These are phyloP conservation scores for Daldinia concentrica DNA, from an alignment of 495 filamentous ascomycete species.

Conservation along the genomic window DNA sequence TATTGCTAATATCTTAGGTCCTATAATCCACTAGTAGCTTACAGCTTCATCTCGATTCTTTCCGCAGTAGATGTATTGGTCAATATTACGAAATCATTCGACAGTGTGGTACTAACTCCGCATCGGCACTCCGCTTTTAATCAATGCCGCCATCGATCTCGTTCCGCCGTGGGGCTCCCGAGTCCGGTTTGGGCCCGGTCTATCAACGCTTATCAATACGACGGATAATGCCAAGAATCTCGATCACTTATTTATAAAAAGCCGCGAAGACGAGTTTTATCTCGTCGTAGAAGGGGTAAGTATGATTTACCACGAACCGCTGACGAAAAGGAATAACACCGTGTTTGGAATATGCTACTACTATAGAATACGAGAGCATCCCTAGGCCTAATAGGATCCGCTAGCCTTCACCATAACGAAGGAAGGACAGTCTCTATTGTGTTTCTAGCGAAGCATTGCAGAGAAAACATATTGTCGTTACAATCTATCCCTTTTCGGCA, in stretches of 20 bases:
- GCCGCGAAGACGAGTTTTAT: not conserved
- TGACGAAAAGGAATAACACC: not conserved
- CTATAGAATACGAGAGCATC: not conserved
- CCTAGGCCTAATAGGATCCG: not conserved
- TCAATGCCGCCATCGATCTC: conserved; percentile 26
- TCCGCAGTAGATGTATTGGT: not conserved
- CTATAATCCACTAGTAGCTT: not conserved
- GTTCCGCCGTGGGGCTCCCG: conserved; percentile 34
- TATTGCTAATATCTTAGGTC: conserved; percentile 2
- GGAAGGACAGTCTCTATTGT: not conserved
- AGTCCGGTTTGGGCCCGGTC: conserved; percentile 34
- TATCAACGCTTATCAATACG: conserved; percentile 1
- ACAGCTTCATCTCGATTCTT: not conserved
- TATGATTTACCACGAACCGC: not conserved
- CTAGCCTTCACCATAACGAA: not conserved
- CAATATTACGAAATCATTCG: conserved; percentile 22
- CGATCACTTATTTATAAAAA: not conserved
- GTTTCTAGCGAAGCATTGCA: not conserved
- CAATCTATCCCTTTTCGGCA: not conserved
- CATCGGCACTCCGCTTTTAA: conserved; percentile 36
- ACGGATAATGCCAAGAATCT: conserved; percentile 8
- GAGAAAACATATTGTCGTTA: not conserved
- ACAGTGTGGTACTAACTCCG: conserved; percentile 24
- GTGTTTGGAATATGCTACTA: not conserved
- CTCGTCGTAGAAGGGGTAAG: too few relatives aligned